Evolutionary conservation across 75 land plant genomes (phyloP).

Genomic region (Selaginella tamariscina): DNA sequence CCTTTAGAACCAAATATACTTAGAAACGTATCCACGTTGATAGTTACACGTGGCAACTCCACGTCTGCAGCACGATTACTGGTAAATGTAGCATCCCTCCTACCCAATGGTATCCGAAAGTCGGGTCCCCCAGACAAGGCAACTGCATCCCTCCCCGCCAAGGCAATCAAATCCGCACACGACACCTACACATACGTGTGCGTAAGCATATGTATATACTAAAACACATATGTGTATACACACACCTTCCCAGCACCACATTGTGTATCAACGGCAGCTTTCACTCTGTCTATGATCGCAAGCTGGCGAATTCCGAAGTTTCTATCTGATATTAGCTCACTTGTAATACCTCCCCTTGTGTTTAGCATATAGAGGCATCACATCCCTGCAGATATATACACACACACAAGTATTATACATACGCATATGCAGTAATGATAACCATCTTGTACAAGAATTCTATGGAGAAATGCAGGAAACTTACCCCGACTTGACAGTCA

Average conservation of each 20-base stretch:
- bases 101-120: conserved; percentile 39
- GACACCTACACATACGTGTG: conserved; percentile 21
- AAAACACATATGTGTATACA: too few relatives aligned
- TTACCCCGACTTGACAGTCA: conserved; percentile 72
- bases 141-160: not conserved
- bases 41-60: conserved; percentile 44
- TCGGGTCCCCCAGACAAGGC: conserved; percentile 35
- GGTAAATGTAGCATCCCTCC: conserved; percentile 29
- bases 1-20: conserved; percentile 45
- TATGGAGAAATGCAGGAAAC: conserved; percentile 5
- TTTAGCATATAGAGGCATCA: conserved; percentile 50
- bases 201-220: too few relatives aligned
- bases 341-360: not conserved
- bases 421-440: too few relatives aligned
- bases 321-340: conserved; percentile 22
- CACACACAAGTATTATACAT: too few relatives aligned
- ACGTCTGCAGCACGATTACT: conserved; percentile 23
- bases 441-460: too few relatives aligned
- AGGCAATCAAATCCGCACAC: conserved; percentile 18
- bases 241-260: conserved; percentile 23
- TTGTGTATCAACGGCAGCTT: conserved; percentile 23
- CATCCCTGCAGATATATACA: conserved; percentile 43
- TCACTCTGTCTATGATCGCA: conserved; percentile 29
- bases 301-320: conserved; percentile 41
- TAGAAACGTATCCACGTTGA: conserved; percentile 44